These are phyloP conservation scores for Penicillium sp. DNA, from an alignment of 2,329 filamentous ascomycete genomes.

Conservation along the genomic window DNA sequence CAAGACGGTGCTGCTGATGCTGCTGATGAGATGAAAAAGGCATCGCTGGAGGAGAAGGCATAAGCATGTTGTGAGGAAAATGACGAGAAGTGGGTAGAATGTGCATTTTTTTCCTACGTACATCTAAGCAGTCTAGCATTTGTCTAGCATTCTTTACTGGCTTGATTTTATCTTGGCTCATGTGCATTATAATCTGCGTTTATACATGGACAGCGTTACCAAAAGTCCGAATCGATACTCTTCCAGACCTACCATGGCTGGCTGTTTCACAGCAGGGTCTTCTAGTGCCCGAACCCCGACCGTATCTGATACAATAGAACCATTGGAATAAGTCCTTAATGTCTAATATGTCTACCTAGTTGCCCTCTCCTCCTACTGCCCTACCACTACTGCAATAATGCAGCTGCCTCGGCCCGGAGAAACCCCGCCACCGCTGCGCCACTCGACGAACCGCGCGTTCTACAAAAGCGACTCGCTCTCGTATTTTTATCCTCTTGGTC, in stretches of 20 bases:
- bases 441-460: not conserved
- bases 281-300: no score
- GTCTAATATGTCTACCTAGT: no score
- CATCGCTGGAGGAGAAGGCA: constrained; percentile 62
- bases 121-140: constrained; percentile 29
- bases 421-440: constrained; percentile 1
- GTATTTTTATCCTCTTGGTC: not conserved
- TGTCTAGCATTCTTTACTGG: constrained; percentile 29
- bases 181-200: constrained; percentile 27
- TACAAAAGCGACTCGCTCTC: not conserved
- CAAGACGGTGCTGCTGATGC: constrained; percentile 64
- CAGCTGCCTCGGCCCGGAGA: not conserved
- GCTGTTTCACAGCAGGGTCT: no score
- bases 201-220: constrained; percentile 23
- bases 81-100: not conserved
- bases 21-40: constrained; percentile 63
- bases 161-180: constrained; percentile 16
- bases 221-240: constrained; percentile 20
- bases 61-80: constrained; percentile 16
- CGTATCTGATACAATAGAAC: no score
- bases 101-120: constrained; percentile 20
- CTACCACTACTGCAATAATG: no score
- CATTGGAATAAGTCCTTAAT: no score
- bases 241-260: no score
- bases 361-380: no score